These are phyloP conservation scores for Chlamydomonas sphaeroides DNA, from an alignment of 139 green algal species.

Conservation along the genomic window DNA sequence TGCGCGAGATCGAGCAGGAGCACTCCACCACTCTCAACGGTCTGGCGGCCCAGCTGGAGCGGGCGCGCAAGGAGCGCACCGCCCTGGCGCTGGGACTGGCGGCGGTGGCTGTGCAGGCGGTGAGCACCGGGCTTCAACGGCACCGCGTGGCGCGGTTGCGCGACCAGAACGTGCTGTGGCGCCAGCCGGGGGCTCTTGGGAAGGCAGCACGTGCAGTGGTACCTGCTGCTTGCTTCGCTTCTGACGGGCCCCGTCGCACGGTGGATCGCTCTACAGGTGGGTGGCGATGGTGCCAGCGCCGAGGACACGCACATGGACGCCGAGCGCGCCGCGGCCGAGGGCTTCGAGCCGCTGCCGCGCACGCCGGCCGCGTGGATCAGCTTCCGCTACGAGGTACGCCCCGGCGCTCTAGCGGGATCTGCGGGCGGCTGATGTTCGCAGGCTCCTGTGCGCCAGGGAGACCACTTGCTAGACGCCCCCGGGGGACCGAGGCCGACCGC, in stretches of 20 bases:
- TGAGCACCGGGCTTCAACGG: constrained; percentile 10
- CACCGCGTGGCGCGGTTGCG: no score
- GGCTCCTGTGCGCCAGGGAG: no score
- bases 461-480: no score
- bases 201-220: neutral
- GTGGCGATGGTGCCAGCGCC: constrained; percentile 14
- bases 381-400: constrained; percentile 36
- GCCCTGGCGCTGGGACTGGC: constrained; percentile 30
- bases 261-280: constrained; percentile 1
- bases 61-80: constrained; percentile 36
- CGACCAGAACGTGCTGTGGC: no score
- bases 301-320: constrained; percentile 39
- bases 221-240: neutral
- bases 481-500: no score
- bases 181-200: no score
- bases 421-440: no score
- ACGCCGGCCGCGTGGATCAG: constrained; percentile 34
- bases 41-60: constrained; percentile 23
- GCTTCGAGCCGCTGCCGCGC: constrained; percentile 40
- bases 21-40: constrained; percentile 3
- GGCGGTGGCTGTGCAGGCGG: constrained; percentile 40
- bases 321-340: constrained; percentile 34
- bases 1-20: constrained; percentile 33
- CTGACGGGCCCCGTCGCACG: neutral
- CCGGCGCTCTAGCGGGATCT: no score